These are phyloP conservation scores for Clitocybe nebularis DNA, from an alignment of 1,284 basidiomycete species.

Conservation along the genomic window DNA sequence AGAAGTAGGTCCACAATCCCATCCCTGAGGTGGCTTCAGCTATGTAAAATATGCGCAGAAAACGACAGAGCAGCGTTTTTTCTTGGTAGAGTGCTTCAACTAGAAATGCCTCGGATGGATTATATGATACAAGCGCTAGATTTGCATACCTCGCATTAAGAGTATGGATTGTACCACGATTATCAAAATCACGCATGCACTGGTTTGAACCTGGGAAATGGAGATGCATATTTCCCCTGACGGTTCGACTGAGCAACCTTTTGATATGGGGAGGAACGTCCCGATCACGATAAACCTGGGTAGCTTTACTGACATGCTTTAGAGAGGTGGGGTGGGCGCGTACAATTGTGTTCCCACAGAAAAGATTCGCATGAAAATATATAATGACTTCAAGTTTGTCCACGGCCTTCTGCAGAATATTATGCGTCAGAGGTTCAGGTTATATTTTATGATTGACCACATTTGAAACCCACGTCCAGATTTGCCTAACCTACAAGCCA, in stretches of 20 bases:
- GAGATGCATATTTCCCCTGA: slow-evolving; percentile 9
- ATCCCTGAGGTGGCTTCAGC: slow-evolving; percentile 16
- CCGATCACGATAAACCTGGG: slow-evolving; percentile 17
- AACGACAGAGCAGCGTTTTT: slow-evolving; percentile 10
- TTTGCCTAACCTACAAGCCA: slow-evolving; percentile 15
- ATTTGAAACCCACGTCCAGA: slow-evolving; percentile 19
- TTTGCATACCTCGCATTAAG: slow-evolving; percentile 20
- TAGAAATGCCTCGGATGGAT: slow-evolving; percentile 3
- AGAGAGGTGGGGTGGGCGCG: not conserved
- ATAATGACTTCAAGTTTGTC: slow-evolving; percentile 16
- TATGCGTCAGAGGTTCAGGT: not conserved
- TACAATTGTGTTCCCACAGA: slow-evolving; percentile 5
- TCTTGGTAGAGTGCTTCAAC: slow-evolving; percentile 20
- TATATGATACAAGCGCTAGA: not conserved
- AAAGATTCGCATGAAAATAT: slow-evolving; percentile 2
- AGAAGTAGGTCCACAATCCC: slow-evolving; percentile 13
- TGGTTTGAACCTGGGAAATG: slow-evolving; percentile 18
- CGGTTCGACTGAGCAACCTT: slow-evolving; percentile 5
- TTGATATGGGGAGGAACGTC: slow-evolving; percentile 16
- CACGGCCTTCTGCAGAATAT: slow-evolving; percentile 22
- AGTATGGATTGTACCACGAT: slow-evolving; percentile 21
- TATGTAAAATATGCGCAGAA: slow-evolving; percentile 15
- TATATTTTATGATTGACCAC: not conserved
- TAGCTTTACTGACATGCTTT: not conserved
- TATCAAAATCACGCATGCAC: slow-evolving; percentile 18